phyloP scores from a whole-genome alignment of 306 rosid species.

The Cucumis sativus region Cucumber_9930_V3 NC_026661.2:17386001-17386500 shows the following conservation, averaged over 20 bases:
- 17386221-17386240: neutral
- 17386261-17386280: neutral
- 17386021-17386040: neutral
- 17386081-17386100: neutral
- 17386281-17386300: neutral
- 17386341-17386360: neutral
- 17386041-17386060: neutral
- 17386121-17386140: neutral
- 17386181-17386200: neutral
- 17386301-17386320: neutral
- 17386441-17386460: slow-evolving; percentile 84
- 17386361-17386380: neutral
- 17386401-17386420: slow-evolving; percentile 58
- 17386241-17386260: neutral
- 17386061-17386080: neutral
- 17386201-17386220: neutral
- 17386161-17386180: neutral
- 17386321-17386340: neutral
- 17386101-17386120: neutral
- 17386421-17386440: slow-evolving; percentile 61
- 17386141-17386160: neutral
- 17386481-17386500: slow-evolving; percentile 62
- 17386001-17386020: neutral
- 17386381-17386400: neutral
- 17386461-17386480: slow-evolving; percentile 54